A percentile compares a stretch with the other conserved stretches of the same genome.
These are phyloP conservation scores for Malassezia japonica DNA, from an alignment of 1,284 basidiomycete genomes.

Conservation along the genomic window DNA sequence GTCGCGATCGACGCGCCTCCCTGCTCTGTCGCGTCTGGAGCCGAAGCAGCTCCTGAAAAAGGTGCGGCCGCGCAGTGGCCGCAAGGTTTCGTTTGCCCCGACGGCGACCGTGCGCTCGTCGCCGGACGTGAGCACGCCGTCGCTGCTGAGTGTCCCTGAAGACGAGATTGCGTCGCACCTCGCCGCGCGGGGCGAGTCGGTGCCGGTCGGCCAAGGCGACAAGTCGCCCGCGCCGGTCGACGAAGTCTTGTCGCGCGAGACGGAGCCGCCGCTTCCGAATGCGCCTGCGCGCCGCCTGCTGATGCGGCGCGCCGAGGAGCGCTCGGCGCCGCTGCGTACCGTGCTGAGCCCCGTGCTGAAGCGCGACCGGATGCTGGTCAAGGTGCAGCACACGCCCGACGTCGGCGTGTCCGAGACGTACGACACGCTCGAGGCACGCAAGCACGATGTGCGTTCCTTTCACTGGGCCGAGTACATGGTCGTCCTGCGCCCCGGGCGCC, in stretches of 20 bases:
- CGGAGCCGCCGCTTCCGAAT: slow-evolving; percentile 3
- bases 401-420: slow-evolving; percentile 56
- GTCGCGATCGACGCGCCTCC: no score
- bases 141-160: neutral
- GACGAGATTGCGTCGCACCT: neutral
- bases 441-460: slow-evolving; percentile 56
- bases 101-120: no score
- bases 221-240: slow-evolving; percentile 25
- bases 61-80: no score
- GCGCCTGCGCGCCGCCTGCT: neutral
- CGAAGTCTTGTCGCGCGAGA: slow-evolving; percentile 31
- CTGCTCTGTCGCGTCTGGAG: no score
- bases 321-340: neutral
- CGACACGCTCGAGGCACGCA: slow-evolving; percentile 58
- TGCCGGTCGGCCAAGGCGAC: slow-evolving; percentile 23
- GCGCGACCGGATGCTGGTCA: slow-evolving; percentile 74
- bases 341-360: slow-evolving; percentile 17
- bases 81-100: no score
- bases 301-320: neutral
- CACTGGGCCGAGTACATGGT: slow-evolving; percentile 70
- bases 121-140: no score
- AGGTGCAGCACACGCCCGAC: slow-evolving; percentile 58
- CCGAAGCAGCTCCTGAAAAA: no score
- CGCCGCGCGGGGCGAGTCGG: neutral
- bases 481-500: slow-evolving; percentile 61